Base-by-base conservation (phyloP, 2,329 filamentous ascomycete species). In the Coniella vitis region DNA sequence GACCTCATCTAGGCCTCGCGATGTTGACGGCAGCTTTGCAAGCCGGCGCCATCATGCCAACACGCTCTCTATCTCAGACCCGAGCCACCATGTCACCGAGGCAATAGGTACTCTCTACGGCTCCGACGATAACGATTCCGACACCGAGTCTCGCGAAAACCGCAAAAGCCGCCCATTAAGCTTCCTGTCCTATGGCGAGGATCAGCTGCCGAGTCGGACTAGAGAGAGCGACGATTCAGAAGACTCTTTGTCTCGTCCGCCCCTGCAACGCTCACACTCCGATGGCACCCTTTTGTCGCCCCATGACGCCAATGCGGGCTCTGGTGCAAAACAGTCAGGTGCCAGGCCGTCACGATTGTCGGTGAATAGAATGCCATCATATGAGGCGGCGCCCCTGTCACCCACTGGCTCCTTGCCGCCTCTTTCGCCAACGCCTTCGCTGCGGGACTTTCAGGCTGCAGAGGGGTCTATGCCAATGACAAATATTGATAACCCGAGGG, bases 51-150 rank as follows among this genome's bases (percentile, higher is more conserved):
- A 77, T 56, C 78, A 81, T 65, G 67, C 66, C 52, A 76, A 68
- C 61, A 75, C 80, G 60, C 69, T 81, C 44, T 82, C 78, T 49
- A 81, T 95, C 65, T 93, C 87, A 66, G 90, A 95, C 69, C 86
- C 90, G 53, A 89, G 79, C 69, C 89, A 95, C 69, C 90, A 95
- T 78, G 88, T 95, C 64, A 95, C 90, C 49, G 90, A 95, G 67
- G 86, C 89, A 52, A 95, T 95, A 67, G 88, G 88, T 45, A 90
- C 90, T 60, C 79, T 95, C 68, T 95, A 96, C 68, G 87, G 86
- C 60, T 85, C 88, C 62, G 79, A 81, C 61, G 80, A 83, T 57
- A 79, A 87, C 59, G 76, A 80, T 57, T 79, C 68, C 2, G 58
- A 63, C 22, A 55, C 62, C 51, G 71, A 72, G 51, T 45, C 39